phyloP scores from a whole-genome alignment of 2,329 filamentous ascomycete species.

The Fusarium caatingaense region DNA sequence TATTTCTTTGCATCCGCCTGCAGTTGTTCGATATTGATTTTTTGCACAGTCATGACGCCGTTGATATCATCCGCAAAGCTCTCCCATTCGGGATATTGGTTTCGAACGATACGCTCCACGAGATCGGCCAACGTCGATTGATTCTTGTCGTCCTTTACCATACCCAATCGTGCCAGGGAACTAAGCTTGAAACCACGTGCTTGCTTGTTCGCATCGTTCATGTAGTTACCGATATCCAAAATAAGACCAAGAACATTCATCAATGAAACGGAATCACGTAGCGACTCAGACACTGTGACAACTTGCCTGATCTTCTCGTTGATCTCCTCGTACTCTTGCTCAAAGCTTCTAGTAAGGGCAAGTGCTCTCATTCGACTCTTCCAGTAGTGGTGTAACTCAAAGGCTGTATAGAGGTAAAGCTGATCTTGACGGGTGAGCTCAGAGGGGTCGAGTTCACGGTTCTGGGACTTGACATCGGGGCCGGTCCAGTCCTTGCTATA shows the following conservation, averaged over 20 bases:
- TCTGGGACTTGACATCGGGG: constrained; percentile 80
- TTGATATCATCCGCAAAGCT: constrained; percentile 85
- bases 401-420: constrained; percentile 92
- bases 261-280: constrained; percentile 89
- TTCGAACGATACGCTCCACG: constrained; percentile 94
- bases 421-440: constrained; percentile 96
- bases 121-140: constrained; percentile 95
- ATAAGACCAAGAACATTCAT: constrained; percentile 98
- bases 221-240: constrained; percentile 98
- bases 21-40: constrained; percentile 94
- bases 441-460: constrained; percentile 83
- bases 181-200: constrained; percentile 97
- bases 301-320: constrained; percentile 86
- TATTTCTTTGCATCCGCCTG: constrained; percentile 89
- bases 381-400: constrained; percentile 97
- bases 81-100: constrained; percentile 97
- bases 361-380: constrained; percentile 96
- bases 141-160: constrained; percentile 99
- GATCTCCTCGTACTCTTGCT: constrained; percentile 91
- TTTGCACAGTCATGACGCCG: constrained; percentile 82
- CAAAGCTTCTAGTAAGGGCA: constrained; percentile 83
- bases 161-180: constrained; percentile 89
- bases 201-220: constrained; percentile 99
- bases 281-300: constrained; percentile 86
- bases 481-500: constrained; percentile 98